Percentiles rank a stretch among this genome's conserved stretches.
Evolutionary conservation across 805 yeast species (phyloP).

Genomic region (Zygosaccharomyces bisporus): DNA sequence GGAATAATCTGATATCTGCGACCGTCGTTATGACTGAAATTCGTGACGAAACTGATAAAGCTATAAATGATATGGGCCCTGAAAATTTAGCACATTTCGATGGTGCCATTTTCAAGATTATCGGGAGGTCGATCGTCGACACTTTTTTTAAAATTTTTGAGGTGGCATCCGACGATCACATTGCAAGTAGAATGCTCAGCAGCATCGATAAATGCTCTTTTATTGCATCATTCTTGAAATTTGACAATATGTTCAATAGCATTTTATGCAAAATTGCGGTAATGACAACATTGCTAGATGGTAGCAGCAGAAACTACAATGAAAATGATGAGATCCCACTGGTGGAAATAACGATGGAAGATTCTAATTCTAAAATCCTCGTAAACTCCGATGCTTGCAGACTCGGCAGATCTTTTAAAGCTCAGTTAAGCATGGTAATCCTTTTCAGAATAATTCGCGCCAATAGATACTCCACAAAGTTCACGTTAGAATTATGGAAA

Average conservation of each 20-base stretch:
- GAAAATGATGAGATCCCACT: conserved; percentile 39
- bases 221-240: conserved; percentile 63
- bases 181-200: conserved; percentile 80
- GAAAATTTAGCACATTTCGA: conserved; percentile 56
- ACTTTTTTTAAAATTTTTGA: conserved; percentile 76
- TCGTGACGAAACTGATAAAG: conserved; percentile 19
- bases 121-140: conserved; percentile 61
- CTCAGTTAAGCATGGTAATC: conserved; percentile 84
- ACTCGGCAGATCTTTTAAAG: conserved; percentile 87
- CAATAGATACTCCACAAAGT: conserved; percentile 44
- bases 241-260: conserved; percentile 56
- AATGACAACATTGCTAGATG: conserved; percentile 52
- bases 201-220: conserved; percentile 81
- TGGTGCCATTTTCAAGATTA: conserved; percentile 59
- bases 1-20: conserved; percentile 62
- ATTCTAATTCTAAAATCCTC: conserved; percentile 52
- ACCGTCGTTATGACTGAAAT: conserved; percentile 36
- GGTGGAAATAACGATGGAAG: conserved; percentile 45
- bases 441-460: conserved; percentile 71
- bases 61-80: conserved; percentile 20
- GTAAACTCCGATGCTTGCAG: conserved; percentile 79
- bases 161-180: conserved; percentile 86
- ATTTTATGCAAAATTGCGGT: conserved; percentile 64
- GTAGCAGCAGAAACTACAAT: conserved; percentile 19
- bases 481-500: conserved; percentile 50